Conservation (phyloP, 1,284 basidiomycete genomes). For the Tilletiopsis washingtonensis region DNA sequence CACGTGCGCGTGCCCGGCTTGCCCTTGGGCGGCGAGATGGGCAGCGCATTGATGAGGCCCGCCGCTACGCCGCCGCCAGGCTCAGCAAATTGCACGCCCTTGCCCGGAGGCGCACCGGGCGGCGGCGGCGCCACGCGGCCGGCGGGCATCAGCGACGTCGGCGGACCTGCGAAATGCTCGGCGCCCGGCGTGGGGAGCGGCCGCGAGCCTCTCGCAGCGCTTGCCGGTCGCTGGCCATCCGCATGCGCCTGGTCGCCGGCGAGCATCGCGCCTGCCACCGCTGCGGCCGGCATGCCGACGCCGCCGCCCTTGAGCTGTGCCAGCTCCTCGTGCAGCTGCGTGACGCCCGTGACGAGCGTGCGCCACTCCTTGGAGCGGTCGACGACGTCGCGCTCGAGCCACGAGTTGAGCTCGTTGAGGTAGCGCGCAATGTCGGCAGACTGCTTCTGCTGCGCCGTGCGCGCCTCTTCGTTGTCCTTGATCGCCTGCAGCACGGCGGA, state of each 20-base stretch:
- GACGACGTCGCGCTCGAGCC: constrained; percentile 33
- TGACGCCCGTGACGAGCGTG: constrained; percentile 26
- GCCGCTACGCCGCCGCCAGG: not conserved
- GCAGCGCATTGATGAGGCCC: not conserved
- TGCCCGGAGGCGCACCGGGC: not conserved
- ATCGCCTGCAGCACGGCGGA: constrained; percentile 24
- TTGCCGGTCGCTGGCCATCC: not conserved
- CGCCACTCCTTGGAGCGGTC: constrained; percentile 37
- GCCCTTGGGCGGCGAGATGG: not conserved
- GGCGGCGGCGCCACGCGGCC: not conserved
- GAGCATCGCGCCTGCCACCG: not conserved
- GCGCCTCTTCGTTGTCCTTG: constrained; percentile 26
- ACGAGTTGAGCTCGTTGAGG: constrained; percentile 37
- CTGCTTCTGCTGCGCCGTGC: constrained; percentile 26
- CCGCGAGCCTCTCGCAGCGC: too few species aligned
- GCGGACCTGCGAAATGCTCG: too few species aligned
- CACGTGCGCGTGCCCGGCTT: constrained; percentile 3
- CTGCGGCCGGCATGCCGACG: not conserved
- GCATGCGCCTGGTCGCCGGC: too few species aligned
- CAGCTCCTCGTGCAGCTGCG: constrained; percentile 29
- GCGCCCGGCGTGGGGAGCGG: too few species aligned
- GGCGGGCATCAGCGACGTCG: not conserved
- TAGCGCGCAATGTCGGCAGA: constrained; percentile 38
- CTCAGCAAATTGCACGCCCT: not conserved
- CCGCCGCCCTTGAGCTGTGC: constrained; percentile 16